Base-by-base conservation (phyloP, 192 early-diverging fungal species). In the Dissophora ornata region DNA sequence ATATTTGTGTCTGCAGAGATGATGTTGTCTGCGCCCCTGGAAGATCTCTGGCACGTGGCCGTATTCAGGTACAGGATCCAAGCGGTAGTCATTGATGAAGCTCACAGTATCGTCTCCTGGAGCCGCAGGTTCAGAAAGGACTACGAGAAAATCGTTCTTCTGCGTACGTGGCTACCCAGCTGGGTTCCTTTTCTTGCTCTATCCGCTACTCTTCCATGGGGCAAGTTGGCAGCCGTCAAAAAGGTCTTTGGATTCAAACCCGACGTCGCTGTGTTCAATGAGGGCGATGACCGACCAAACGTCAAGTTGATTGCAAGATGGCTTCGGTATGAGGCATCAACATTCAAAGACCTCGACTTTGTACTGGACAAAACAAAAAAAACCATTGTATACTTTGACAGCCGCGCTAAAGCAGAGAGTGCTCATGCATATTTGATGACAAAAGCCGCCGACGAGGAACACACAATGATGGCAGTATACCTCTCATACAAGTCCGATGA, bases 301-400 rank as follows among this genome's bases (percentile, higher is more conserved):
- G 33, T 62, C 47, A 36, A 19, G 47, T 32, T 9, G 7, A 38
- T 38, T 51, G 32, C n/a, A 24, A 47, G 32, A 7, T 2, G 47
- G 24, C 45, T 51, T 36, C 19, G n/a, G 21, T 49, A 62, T 42
- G 12, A 6, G 18, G 26, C 24, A 32, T 47, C 11, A n/a, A 42
- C 13, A 47, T 60, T 47, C 30, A 22, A 47, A 25, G 41, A 28
- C 3, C 33, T 62, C 48, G 34, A 50, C 22, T 62, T 50, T 22
- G 32, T 62, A 3, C 25, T 50, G 13, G 48, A 49, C 26, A n/a
- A n/a, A n/a, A 19, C 15, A 15, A 26, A 9, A 24, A 62, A 62
- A 22, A 62, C 60, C 34, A 62, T 62, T 28, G 33, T 62, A 25
- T 62, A 62, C 24, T 62, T 62, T 22, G 33, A 62, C 6, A 50